phyloP scores from a whole-genome alignment of 2,329 filamentous ascomycete species.

The Aspergillus aculeatinus region DNA sequence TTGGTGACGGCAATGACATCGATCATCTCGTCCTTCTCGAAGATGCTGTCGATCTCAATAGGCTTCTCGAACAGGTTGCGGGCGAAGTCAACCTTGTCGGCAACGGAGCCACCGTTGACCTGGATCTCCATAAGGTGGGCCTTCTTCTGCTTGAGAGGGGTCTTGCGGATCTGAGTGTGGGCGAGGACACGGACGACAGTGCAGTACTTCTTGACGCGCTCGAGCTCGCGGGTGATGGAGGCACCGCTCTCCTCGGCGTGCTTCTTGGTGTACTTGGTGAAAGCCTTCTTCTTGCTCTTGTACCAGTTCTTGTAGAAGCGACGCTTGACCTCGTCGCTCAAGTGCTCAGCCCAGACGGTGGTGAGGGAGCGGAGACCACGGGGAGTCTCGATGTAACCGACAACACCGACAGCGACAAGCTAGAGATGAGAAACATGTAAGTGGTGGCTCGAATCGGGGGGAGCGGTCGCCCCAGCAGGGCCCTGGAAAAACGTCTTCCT shows the following conservation, averaged over 20 bases:
- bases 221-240: constrained; percentile 92
- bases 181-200: constrained; percentile 98
- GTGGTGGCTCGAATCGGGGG: neutral
- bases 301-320: constrained; percentile 99
- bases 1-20: constrained; percentile 99
- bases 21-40: constrained; percentile 99
- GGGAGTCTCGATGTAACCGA: constrained; percentile 99
- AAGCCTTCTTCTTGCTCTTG: constrained; percentile 99
- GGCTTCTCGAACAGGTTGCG: constrained; percentile 99
- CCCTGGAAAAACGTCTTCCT: neutral
- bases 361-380: constrained; percentile 98
- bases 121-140: constrained; percentile 99
- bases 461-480: neutral
- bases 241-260: constrained; percentile 90
- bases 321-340: constrained; percentile 97
- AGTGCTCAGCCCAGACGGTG: constrained; percentile 99
- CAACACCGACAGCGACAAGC: constrained; percentile 99
- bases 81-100: constrained; percentile 96
- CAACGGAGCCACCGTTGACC: constrained; percentile 93
- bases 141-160: constrained; percentile 99
- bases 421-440: constrained; percentile 48
- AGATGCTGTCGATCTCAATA: constrained; percentile 86
- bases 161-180: constrained; percentile 99
- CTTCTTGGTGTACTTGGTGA: constrained; percentile 99
- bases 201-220: constrained; percentile 99